These are phyloP conservation scores for Cercospora sp. DNA, from an alignment of 2,329 filamentous ascomycete species.

Conservation along the genomic window DNA sequence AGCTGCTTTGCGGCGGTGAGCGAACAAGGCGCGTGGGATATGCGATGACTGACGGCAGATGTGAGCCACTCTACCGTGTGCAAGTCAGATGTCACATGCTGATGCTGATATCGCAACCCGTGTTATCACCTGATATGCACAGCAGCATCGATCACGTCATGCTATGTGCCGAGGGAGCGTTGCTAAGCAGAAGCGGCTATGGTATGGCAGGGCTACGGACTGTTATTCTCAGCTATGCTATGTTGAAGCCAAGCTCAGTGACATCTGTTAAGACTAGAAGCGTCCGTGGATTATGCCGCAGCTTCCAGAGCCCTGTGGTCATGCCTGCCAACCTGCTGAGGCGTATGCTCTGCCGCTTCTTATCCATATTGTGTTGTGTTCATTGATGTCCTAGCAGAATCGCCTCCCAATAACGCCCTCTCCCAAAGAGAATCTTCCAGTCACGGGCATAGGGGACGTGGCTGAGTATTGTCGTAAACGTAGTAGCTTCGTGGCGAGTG, in stretches of 20 bases:
- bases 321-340: background rate
- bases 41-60: background rate
- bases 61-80: background rate
- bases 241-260: background rate
- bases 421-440: slow-evolving; percentile 26
- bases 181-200: slow-evolving; percentile 12
- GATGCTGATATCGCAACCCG: background rate
- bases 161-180: background rate
- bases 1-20: slow-evolving; percentile 3
- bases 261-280: background rate
- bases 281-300: slow-evolving; percentile 4
- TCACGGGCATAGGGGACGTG: slow-evolving; percentile 21
- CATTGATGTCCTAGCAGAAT: slow-evolving; percentile 17
- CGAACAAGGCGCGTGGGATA: background rate
- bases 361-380: slow-evolving; percentile 16
- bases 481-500: slow-evolving; percentile 10
- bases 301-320: background rate
- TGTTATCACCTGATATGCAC: background rate
- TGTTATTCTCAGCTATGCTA: slow-evolving; percentile 6
- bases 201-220: slow-evolving; percentile 11
- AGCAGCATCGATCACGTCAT: background rate
- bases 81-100: background rate
- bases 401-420: slow-evolving; percentile 22
- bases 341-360: slow-evolving; percentile 6
- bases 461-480: slow-evolving; percentile 20